phyloP scores from a whole-genome alignment of 768 basidiomycete genomes.

The Agaricus blazei region DNA sequence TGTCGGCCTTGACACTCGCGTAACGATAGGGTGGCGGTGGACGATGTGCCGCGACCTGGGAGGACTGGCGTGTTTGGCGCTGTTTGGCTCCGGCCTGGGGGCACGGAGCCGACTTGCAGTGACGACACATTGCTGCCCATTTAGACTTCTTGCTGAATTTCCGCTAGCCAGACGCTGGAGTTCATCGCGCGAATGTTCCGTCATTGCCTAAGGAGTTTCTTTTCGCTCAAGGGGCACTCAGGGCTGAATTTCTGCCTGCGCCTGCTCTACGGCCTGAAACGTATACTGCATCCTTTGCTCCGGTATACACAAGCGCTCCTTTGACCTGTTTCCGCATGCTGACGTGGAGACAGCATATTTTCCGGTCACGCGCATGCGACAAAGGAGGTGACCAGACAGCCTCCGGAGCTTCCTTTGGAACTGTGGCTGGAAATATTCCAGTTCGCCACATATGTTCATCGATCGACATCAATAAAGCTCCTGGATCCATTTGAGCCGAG shows the following conservation, averaged over 20 bases:
- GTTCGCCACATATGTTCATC: conserved; percentile 46
- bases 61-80: too few species aligned
- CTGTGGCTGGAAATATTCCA: conserved; percentile 55
- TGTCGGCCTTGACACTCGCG: too few species aligned
- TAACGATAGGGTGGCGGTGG: too few species aligned
- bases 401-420: conserved; percentile 39
- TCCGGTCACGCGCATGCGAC: conserved; percentile 11
- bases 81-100: too few species aligned
- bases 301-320: conserved; percentile 10
- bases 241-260: neutral
- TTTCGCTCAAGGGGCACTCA: neutral
- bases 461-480: conserved; percentile 35
- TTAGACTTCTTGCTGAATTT: too few species aligned
- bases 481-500: conserved; percentile 41
- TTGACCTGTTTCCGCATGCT: conserved; percentile 6
- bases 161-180: neutral
- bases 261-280: conserved; percentile 8
- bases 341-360: conserved; percentile 21
- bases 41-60: too few species aligned
- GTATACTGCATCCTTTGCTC: conserved; percentile 8
- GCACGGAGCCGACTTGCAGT: too few species aligned
- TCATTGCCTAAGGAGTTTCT: conserved; percentile 6
- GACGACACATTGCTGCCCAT: too few species aligned
- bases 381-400: conserved; percentile 15
- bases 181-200: conserved; percentile 5